phyloP scores from a whole-genome alignment of 768 basidiomycete species.

The Wakefieldia striispora region DNA sequence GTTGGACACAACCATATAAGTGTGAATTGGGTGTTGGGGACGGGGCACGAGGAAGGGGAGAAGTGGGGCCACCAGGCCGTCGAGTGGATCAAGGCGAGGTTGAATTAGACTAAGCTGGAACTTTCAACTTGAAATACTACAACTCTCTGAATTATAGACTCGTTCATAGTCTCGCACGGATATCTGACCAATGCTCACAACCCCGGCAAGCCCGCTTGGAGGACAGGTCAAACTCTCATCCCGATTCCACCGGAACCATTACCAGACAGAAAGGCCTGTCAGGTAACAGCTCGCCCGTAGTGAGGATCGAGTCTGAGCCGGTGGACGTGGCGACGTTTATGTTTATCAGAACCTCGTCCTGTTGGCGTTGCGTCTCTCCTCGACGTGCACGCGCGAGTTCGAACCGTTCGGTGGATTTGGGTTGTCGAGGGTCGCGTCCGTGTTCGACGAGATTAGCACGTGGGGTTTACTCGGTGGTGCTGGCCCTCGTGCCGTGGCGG shows the following conservation, averaged over 20 bases:
- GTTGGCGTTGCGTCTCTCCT: constrained; percentile 38
- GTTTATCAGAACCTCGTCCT: constrained; percentile 71
- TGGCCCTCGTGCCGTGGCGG: too few relatives aligned
- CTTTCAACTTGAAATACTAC: constrained; percentile 13
- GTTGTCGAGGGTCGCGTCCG: constrained; percentile 46
- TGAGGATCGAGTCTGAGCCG: constrained; percentile 25
- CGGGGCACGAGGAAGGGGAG: constrained; percentile 58
- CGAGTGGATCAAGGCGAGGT: constrained; percentile 31
- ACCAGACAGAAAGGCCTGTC: constrained; percentile 1
- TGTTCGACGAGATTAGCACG: constrained; percentile 36
- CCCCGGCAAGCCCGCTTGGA: constrained; percentile 8
- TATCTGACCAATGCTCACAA: constrained; percentile 19
- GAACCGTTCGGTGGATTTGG: constrained; percentile 46
- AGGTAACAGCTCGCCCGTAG: constrained; percentile 11
- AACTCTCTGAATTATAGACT: not conserved
- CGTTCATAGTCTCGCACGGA: too few relatives aligned
- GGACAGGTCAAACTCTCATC: constrained; percentile 7
- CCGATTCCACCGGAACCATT: constrained; percentile 11
- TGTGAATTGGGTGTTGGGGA: constrained; percentile 44
- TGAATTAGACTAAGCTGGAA: too few relatives aligned
- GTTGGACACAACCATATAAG: constrained; percentile 66
- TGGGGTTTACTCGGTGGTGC: not conserved
- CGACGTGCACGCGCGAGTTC: constrained; percentile 32
- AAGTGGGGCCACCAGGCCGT: constrained; percentile 55
- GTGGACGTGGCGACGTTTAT: constrained; percentile 44